Evolutionary conservation across 2,329 filamentous ascomycete genomes (phyloP).

Genomic region (Chrysoporthe austroafricana): DNA sequence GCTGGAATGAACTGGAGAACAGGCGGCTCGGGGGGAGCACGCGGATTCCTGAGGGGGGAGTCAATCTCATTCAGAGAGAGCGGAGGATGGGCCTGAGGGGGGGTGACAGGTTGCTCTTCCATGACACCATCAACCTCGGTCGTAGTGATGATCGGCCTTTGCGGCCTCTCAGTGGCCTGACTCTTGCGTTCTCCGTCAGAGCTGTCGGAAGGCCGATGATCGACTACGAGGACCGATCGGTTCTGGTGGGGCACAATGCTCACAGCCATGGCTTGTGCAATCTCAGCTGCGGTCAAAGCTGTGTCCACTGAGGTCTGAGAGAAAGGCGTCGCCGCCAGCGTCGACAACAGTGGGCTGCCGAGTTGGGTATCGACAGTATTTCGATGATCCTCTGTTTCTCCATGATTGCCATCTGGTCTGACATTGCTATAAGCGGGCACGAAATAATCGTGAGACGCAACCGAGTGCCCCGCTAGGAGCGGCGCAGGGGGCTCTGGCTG

Average conservation of each 20-base stretch:
- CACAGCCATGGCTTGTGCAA: constrained; percentile 65
- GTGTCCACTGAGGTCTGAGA: constrained; percentile 65
- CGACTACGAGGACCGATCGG: constrained; percentile 63
- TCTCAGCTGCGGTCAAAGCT: constrained; percentile 61
- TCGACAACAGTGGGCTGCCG: constrained; percentile 52
- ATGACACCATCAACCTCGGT: constrained; percentile 43
- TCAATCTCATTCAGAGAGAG: constrained; percentile 59
- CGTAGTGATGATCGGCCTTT: constrained; percentile 44
- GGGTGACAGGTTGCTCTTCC: constrained; percentile 49
- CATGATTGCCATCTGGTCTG: constrained; percentile 36
- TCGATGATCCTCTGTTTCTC: constrained; percentile 7
- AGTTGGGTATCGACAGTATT: constrained; percentile 50
- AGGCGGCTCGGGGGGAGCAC: constrained; percentile 59
- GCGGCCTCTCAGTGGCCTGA: constrained; percentile 25
- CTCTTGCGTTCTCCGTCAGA: constrained; percentile 42
- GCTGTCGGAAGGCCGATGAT: constrained; percentile 56
- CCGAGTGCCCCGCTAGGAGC: constrained; percentile 35
- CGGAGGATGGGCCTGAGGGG: constrained; percentile 55
- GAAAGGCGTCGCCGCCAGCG: constrained; percentile 65
- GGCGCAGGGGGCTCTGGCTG: constrained; percentile 28
- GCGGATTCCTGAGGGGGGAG: constrained; percentile 65
- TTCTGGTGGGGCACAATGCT: constrained; percentile 68
- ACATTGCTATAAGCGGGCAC: constrained; percentile 42
- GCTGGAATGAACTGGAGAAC: constrained; percentile 65
- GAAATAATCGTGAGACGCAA: constrained; percentile 41